These are phyloP conservation scores for Zymoseptoria brevis DNA, from an alignment of 2,329 filamentous ascomycete genomes.

Conservation along the genomic window DNA sequence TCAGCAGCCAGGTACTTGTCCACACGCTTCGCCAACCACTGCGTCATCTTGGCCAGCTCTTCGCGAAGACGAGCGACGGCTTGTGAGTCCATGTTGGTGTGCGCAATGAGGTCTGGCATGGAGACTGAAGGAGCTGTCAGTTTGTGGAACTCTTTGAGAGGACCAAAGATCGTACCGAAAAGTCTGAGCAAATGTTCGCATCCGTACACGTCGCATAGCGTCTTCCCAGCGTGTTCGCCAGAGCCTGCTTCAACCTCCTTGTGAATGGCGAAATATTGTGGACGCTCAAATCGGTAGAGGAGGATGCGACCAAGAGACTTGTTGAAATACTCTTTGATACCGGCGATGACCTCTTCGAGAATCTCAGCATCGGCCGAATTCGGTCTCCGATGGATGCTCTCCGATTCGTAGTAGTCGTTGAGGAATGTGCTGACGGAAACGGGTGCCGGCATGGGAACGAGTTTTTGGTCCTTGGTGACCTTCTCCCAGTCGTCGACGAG, in stretches of 20 bases:
- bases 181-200: slow-evolving; percentile 85
- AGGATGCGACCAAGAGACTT: slow-evolving; percentile 79
- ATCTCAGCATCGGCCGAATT: slow-evolving; percentile 72
- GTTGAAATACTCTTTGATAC: slow-evolving; percentile 90
- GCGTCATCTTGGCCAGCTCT: slow-evolving; percentile 76
- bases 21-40: slow-evolving; percentile 73
- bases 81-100: slow-evolving; percentile 96
- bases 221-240: slow-evolving; percentile 60
- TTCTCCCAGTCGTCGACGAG: slow-evolving; percentile 99
- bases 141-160: background rate
- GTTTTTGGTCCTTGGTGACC: slow-evolving; percentile 86
- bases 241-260: slow-evolving; percentile 56
- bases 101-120: slow-evolving; percentile 85
- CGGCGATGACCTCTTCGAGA: slow-evolving; percentile 78
- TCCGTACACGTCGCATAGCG: slow-evolving; percentile 75
- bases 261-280: slow-evolving; percentile 73
- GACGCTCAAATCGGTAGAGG: slow-evolving; percentile 87
- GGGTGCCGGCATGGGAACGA: slow-evolving; percentile 73
- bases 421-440: slow-evolving; percentile 71
- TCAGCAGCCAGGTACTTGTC: slow-evolving; percentile 68
- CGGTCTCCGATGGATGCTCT: slow-evolving; percentile 58
- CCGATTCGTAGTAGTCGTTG: slow-evolving; percentile 72
- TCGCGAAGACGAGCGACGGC: slow-evolving; percentile 82
- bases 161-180: slow-evolving; percentile 55
- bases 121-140: slow-evolving; percentile 51